Conservation (phyloP, 164 flowering plant species). For the Berberis thunbergii region DNA sequence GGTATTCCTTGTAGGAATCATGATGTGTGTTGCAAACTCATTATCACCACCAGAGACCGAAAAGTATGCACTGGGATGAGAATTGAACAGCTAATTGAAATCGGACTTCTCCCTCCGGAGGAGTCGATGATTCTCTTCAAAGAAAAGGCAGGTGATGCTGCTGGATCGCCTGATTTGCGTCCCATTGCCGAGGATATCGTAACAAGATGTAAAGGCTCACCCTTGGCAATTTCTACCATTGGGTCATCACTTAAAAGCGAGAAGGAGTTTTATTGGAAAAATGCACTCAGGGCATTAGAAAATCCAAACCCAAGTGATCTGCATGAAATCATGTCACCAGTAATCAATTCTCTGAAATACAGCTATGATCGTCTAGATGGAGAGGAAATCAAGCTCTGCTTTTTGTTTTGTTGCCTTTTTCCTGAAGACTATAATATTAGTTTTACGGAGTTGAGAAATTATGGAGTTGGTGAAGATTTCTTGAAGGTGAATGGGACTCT, state of each 20-base stretch:
- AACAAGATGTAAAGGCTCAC: not conserved
- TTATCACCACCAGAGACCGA: not conserved
- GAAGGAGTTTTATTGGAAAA: not conserved
- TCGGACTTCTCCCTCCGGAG: not conserved
- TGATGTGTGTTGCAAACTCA: not conserved
- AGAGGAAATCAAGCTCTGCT: not conserved
- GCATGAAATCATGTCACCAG: not conserved
- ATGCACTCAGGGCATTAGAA: not conserved
- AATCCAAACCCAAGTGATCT: not conserved
- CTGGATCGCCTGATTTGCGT: not conserved
- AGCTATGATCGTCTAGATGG: not conserved
- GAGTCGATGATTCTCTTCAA: not conserved
- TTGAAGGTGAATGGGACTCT: not conserved
- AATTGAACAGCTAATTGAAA: too few relatives aligned
- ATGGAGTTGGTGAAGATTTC: not conserved
- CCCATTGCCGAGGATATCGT: not conserved
- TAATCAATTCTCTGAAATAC: not conserved
- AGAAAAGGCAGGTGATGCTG: not conserved
- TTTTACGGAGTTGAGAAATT: not conserved
- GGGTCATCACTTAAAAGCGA: not conserved
- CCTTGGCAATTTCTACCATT: not conserved
- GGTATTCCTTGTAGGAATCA: not conserved
- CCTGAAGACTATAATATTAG: not conserved
- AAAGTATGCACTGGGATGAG: not conserved
- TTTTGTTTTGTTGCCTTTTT: too few relatives aligned